Evolutionary conservation across 2,329 filamentous ascomycete species (phyloP).

Genomic region (Trichoderma sp.): DNA sequence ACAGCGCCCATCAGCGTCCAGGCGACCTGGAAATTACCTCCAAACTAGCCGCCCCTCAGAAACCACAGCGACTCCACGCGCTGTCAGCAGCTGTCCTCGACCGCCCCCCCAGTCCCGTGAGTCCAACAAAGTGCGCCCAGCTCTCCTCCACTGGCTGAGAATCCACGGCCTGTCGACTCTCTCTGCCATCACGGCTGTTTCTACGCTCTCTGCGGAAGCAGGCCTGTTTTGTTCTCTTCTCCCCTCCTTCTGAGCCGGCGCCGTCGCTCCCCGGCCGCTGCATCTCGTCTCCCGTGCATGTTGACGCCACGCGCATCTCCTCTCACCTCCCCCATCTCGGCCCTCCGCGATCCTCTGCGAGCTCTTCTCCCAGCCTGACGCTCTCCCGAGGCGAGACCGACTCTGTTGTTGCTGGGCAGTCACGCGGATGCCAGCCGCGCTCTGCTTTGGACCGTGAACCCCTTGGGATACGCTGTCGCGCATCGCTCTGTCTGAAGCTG

Average conservation of each 20-base stretch:
- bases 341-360: conserved; percentile 30
- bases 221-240: neutral
- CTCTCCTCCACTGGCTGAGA: conserved; percentile 12
- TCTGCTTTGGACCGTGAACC: conserved; percentile 24
- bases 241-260: conserved; percentile 7
- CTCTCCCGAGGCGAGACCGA: conserved; percentile 15
- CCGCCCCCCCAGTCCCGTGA: conserved; percentile 18
- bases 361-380: conserved; percentile 22
- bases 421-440: conserved; percentile 29
- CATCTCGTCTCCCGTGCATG: conserved; percentile 10
- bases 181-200: neutral
- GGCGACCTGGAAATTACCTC: conserved; percentile 20
- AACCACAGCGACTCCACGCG: conserved; percentile 20
- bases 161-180: neutral
- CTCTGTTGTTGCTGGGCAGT: conserved; percentile 24
- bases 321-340: conserved; percentile 27
- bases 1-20: conserved; percentile 15
- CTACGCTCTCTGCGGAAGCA: neutral
- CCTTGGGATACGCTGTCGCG: conserved; percentile 21
- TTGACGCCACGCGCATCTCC: conserved; percentile 20
- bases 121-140: conserved; percentile 20
- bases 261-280: neutral
- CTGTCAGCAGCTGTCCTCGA: conserved; percentile 20
- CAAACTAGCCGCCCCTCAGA: conserved; percentile 19
- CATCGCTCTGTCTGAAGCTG: conserved; percentile 20